These are phyloP conservation scores for Colletotrichum kahawae DNA, from an alignment of 2,329 filamentous ascomycete genomes.

Conservation along the genomic window DNA sequence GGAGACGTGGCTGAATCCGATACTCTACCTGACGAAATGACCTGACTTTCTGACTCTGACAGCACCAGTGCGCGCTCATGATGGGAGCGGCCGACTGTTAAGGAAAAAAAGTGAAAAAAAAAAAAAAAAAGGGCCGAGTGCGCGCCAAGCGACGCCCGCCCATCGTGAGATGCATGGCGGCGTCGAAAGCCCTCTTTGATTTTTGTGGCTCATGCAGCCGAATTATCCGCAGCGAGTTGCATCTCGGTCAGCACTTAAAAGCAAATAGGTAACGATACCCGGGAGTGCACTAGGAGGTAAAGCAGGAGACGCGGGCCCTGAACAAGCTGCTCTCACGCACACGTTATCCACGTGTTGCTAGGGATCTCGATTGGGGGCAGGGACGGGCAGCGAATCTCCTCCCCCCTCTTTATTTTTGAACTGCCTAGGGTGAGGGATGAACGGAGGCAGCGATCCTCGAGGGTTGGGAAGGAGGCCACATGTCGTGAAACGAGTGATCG, in stretches of 20 bases:
- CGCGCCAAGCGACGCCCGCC: background rate
- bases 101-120: background rate
- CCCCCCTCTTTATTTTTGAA: background rate
- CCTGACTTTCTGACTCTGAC: background rate
- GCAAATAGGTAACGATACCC: background rate
- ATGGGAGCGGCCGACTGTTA: background rate
- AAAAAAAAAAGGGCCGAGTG: background rate
- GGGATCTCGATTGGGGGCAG: background rate
- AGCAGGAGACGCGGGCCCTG: background rate
- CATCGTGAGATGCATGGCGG: too few species aligned
- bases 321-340: background rate
- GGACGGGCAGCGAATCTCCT: background rate
- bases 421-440: background rate
- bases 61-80: background rate
- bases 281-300: background rate
- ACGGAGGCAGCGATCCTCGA: background rate
- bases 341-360: background rate
- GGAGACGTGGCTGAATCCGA: background rate
- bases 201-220: background rate
- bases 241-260: background rate
- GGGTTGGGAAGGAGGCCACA: background rate
- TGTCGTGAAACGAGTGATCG: conserved; percentile 2
- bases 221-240: background rate
- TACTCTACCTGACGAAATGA: background rate
- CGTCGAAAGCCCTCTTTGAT: background rate